Evolutionary conservation across 495 filamentous ascomycete genomes (phyloP).

Genomic region (Talaromyces liani): DNA sequence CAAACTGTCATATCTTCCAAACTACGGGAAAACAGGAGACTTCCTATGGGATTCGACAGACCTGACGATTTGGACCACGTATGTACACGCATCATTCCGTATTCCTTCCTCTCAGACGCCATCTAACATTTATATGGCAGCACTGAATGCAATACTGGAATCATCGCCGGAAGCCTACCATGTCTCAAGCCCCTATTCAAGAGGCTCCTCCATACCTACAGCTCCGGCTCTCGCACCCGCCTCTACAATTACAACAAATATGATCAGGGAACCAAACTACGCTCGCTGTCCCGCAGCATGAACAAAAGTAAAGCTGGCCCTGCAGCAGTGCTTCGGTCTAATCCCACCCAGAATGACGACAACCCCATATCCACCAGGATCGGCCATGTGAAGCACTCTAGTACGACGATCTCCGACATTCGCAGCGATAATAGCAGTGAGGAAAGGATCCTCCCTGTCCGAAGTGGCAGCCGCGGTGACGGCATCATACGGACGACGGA

Average conservation of each 20-base stretch:
- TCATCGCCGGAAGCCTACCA: slow-evolving; percentile 36
- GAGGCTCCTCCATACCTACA: slow-evolving; percentile 18
- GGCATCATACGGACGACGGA: slow-evolving; percentile 18
- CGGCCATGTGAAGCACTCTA: slow-evolving; percentile 3
- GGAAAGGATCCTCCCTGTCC: slow-evolving; percentile 15
- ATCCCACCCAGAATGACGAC: background rate
- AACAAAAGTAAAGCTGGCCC: slow-evolving; percentile 3
- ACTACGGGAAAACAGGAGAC: slow-evolving; percentile 32
- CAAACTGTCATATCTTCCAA: slow-evolving; percentile 31
- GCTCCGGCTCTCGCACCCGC: slow-evolving; percentile 13
- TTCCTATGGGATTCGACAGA: slow-evolving; percentile 36
- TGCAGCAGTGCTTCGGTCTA: slow-evolving; percentile 3
- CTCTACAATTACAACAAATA: slow-evolving; percentile 12
- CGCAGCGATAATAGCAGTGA: slow-evolving; percentile 15
- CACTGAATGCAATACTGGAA: slow-evolving; percentile 32
- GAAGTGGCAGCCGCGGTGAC: background rate
- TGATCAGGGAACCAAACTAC: slow-evolving; percentile 9
- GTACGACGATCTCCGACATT: slow-evolving; percentile 3
- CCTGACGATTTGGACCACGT: slow-evolving; percentile 21
- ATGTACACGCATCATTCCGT: slow-evolving; percentile 9
- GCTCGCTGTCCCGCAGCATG: slow-evolving; percentile 11
- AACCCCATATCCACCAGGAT: background rate
- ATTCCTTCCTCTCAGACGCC: background rate
- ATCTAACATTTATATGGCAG: slow-evolving; percentile 10
- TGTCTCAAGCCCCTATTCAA: slow-evolving; percentile 36